These are phyloP conservation scores for Candida hispaniensis DNA, from an alignment of 805 yeast genomes.

Conservation along the genomic window DNA sequence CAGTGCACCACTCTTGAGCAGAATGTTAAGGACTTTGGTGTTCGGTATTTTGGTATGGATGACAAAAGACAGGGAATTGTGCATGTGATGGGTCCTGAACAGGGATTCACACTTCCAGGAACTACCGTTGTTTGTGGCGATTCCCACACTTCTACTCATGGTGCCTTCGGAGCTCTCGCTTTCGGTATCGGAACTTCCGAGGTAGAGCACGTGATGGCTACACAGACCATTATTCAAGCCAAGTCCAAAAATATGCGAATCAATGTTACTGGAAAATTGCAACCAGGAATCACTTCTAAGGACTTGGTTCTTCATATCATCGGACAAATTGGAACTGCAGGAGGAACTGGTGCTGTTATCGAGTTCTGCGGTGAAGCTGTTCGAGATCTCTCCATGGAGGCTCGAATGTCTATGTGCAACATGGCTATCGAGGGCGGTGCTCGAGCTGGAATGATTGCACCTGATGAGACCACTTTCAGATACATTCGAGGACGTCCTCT, in stretches of 20 bases:
- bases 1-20: conserved; percentile 89
- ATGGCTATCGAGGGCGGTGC: conserved; percentile 99
- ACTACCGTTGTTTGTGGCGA: conserved; percentile 99
- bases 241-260: conserved; percentile 95
- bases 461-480: conserved; percentile 80
- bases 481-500: conserved; percentile 90
- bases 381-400: conserved; percentile 84
- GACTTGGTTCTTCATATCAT: conserved; percentile 90
- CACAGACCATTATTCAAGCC: conserved; percentile 85
- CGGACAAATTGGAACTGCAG: conserved; percentile 97
- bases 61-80: conserved; percentile 97
- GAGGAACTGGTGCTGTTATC: conserved; percentile 95
- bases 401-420: conserved; percentile 98
- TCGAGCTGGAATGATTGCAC: conserved; percentile 98
- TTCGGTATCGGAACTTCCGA: conserved; percentile 99
- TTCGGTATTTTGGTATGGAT: conserved; percentile 88
- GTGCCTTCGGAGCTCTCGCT: conserved; percentile 95
- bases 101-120: conserved; percentile 97
- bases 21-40: conserved; percentile 80
- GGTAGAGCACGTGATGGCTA: conserved; percentile 97
- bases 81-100: conserved; percentile 98
- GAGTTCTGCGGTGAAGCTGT: conserved; percentile 97
- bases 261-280: conserved; percentile 68
- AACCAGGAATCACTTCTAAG: conserved; percentile 89
- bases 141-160: conserved; percentile 97